Percentiles rank a stretch among this genome's conserved stretches.
phyloP scores from a whole-genome alignment of 2,329 filamentous ascomycete genomes.

The Cladorrhinum sp. region DNA sequence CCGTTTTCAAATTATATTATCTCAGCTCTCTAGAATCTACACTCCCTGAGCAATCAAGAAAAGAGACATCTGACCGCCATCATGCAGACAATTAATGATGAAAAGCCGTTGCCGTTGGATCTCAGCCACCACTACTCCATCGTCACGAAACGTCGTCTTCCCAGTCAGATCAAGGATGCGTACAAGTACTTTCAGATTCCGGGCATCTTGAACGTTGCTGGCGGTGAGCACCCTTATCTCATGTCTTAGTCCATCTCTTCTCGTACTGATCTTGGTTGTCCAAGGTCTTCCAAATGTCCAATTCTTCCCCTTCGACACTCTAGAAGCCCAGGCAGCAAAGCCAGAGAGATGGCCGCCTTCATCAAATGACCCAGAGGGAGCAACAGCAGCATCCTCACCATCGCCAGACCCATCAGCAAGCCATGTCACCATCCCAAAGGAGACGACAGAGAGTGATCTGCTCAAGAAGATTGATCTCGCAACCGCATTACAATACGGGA shows the following conservation, averaged over 20 bases:
- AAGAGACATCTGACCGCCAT: too few species aligned
- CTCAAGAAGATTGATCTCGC: constrained; percentile 73
- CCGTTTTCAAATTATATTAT: not conserved
- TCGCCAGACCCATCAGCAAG: constrained; percentile 30
- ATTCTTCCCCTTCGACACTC: constrained; percentile 87
- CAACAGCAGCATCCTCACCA: constrained; percentile 23
- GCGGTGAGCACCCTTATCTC: constrained; percentile 45
- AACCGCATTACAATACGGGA: constrained; percentile 83
- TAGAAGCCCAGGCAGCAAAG: constrained; percentile 75
- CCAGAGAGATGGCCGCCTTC: constrained; percentile 72
- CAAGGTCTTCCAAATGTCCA: constrained; percentile 73
- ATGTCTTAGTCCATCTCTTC: not conserved
- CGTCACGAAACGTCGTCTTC: constrained; percentile 60
- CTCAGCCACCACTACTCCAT: constrained; percentile 76
- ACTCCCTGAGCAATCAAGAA: too few species aligned
- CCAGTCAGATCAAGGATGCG: constrained; percentile 71
- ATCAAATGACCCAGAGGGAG: constrained; percentile 53
- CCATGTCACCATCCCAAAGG: constrained; percentile 71
- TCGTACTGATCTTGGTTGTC: not conserved
- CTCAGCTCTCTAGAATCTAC: not conserved
- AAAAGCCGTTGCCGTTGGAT: constrained; percentile 57
- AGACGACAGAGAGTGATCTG: constrained; percentile 55
- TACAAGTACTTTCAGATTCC: constrained; percentile 78
- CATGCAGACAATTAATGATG: not conserved
- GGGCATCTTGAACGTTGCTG: constrained; percentile 60